Percentiles rank a stretch among this genome's conserved stretches.
These are phyloP conservation scores for Hypoxylon intermedium DNA, from an alignment of 495 filamentous ascomycete species.

Conservation along the genomic window DNA sequence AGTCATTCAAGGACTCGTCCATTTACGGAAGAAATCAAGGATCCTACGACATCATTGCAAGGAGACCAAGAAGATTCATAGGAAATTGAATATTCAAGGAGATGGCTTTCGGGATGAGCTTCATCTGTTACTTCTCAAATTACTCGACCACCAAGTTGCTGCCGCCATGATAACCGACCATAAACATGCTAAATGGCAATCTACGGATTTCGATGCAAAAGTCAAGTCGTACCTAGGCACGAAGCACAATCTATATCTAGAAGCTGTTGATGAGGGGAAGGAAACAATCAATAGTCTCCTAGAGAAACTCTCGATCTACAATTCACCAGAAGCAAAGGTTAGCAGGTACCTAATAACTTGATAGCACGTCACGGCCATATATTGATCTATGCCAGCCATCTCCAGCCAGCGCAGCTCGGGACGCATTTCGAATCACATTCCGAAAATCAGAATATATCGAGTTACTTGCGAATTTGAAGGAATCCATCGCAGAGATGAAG, in stretches of 20 bases:
- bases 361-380: not conserved
- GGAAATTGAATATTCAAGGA: constrained; percentile 14
- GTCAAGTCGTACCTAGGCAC: not conserved
- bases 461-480: not conserved
- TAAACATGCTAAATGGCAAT: constrained; percentile 12
- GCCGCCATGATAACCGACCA: constrained; percentile 17
- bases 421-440: constrained; percentile 4
- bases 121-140: constrained; percentile 16
- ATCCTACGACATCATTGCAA: constrained; percentile 17
- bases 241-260: constrained; percentile 3
- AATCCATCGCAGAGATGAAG: not conserved
- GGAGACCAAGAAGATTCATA: constrained; percentile 18
- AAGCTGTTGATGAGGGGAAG: not conserved
- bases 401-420: not conserved
- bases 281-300: constrained; percentile 1
- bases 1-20: constrained; percentile 1
- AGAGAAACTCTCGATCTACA: not conserved
- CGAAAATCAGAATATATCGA: not conserved
- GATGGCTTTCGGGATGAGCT: constrained; percentile 32
- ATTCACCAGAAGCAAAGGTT: not conserved
- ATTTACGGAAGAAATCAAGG: constrained; percentile 11
- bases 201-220: constrained; percentile 4
- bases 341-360: not conserved
- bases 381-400: not conserved
- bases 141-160: constrained; percentile 8